Evolutionary conservation across 2,329 filamentous ascomycete genomes (phyloP), one percentile per base, ranked within the genome.

Genomic region (Neodidymelliopsis sp.): DNA sequence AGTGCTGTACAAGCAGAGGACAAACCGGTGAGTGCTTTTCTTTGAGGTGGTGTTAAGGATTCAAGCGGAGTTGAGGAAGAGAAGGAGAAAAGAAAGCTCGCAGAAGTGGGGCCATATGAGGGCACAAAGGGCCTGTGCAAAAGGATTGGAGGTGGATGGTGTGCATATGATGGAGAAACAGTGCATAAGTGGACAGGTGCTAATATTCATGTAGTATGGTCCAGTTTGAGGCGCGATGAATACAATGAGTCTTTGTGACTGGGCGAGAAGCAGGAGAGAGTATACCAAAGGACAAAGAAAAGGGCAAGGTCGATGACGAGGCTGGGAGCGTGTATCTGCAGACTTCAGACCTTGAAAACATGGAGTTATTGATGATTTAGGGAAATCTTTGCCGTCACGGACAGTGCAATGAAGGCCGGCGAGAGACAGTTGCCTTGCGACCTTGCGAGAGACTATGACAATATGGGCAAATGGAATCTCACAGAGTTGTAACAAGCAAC

Each of bases 1-100:
- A 59, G 91, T 99, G 54, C 77, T 99, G 61, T 97, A 97, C 78
- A 99, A 99, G 84, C 90, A 97, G 84, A 80, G 94, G 70, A 99
- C 94, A 33, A 97, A 96, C 82, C 85, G 94, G 94, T 97, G 73
- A 75, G 88, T 77, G 35, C 29, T 18, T n/a, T 28, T 4, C 15
- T 12, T 18, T 24, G 18, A 28, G n/a, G n/a, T n/a, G n/a, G 8
- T 31, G 8, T 31, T 31, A 6, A 31, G 28, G 28, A 31, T 31
- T 24, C 22, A n/a, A n/a, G n/a, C 30, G 15, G 36, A 30, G 23
- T n/a, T 20, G 19, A 23, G 25, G 33, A 41, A n/a, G 43, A 19
- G 28, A 25, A 13, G 15, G 20, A 30, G n/a, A 15, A 19, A 6
- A 25, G 30, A 31, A 13, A n/a, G 20, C 18, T 16, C 12, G 19